Conservation (phyloP, 805 yeast genomes). For the Metschnikowia gelsemii region DNA sequence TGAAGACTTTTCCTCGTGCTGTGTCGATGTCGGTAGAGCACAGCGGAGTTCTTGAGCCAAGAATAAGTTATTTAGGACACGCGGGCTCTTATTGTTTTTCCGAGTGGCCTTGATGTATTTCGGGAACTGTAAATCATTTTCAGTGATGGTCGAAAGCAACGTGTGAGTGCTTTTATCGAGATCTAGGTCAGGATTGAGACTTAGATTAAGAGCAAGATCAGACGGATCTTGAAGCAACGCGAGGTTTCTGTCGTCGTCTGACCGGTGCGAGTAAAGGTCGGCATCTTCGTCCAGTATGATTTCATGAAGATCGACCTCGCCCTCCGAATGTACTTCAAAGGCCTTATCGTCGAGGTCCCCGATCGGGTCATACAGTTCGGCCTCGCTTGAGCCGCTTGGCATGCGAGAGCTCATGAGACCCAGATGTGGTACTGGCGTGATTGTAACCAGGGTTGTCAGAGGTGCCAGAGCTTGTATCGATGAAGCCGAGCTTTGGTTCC, state of each 20-base stretch:
- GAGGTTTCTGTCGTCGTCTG: constrained; percentile 17
- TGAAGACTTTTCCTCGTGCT: too few relatives aligned
- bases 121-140: constrained; percentile 50
- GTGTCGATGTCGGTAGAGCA: too few relatives aligned
- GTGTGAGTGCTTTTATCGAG: constrained; percentile 16
- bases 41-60: constrained; percentile 56
- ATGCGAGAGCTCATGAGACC: too few relatives aligned
- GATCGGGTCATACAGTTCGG: neutral
- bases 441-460: too few relatives aligned
- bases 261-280: constrained; percentile 12
- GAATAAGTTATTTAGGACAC: constrained; percentile 51
- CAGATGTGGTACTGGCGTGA: too few relatives aligned
- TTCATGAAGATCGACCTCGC: constrained; percentile 17
- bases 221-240: constrained; percentile 18
- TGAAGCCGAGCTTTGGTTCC: constrained; percentile 1
- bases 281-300: constrained; percentile 20
- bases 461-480: neutral
- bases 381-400: neutral
- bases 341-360: constrained; percentile 3
- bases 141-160: constrained; percentile 33
- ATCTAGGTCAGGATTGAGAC: too few relatives aligned
- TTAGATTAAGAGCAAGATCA: too few relatives aligned
- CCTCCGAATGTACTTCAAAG: constrained; percentile 15
- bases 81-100: constrained; percentile 46
- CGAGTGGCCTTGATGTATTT: constrained; percentile 52